Percentiles rank a stretch among this genome's conserved stretches.
phyloP scores from a whole-genome alignment of 805 yeast species.

The Hanseniaspora hatyaiensis region DNA sequence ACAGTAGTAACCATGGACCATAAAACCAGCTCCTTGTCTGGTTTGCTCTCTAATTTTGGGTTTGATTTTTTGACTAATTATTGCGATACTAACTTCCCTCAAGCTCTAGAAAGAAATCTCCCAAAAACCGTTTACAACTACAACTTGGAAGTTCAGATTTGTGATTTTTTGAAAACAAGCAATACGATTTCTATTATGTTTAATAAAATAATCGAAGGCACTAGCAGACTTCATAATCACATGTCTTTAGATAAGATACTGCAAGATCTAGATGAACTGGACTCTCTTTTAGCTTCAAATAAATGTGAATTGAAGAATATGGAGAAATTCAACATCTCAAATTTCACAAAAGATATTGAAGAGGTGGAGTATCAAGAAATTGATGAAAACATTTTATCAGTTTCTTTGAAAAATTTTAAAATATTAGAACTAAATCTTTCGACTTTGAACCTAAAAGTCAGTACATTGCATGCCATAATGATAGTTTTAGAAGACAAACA shows the following conservation, averaged over 20 bases:
- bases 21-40: constrained; percentile 10
- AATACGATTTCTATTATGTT: neutral
- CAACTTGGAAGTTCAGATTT: constrained; percentile 5
- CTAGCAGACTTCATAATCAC: constrained; percentile 3
- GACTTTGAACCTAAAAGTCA: neutral
- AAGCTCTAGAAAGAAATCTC: neutral
- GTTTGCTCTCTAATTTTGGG: constrained; percentile 11
- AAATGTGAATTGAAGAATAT: neutral
- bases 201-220: neutral
- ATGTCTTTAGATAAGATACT: neutral
- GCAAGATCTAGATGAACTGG: neutral
- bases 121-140: neutral
- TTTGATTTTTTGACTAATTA: neutral
- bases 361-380: constrained; percentile 6
- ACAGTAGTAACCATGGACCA: constrained; percentile 10
- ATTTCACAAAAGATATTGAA: constrained; percentile 7
- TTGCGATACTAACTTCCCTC: constrained; percentile 12
- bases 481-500: constrained; percentile 1
- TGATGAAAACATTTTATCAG: neutral
- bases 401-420: constrained; percentile 4
- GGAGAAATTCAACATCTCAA: constrained; percentile 1
- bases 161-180: constrained; percentile 4
- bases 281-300: neutral
- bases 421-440: constrained; percentile 13
- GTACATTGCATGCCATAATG: constrained; percentile 6